A percentile compares a stretch with the other conserved stretches of the same genome.
These are phyloP conservation scores for Naganishia vaughanmartiniae DNA, from an alignment of 768 basidiomycete species.

Conservation along the genomic window DNA sequence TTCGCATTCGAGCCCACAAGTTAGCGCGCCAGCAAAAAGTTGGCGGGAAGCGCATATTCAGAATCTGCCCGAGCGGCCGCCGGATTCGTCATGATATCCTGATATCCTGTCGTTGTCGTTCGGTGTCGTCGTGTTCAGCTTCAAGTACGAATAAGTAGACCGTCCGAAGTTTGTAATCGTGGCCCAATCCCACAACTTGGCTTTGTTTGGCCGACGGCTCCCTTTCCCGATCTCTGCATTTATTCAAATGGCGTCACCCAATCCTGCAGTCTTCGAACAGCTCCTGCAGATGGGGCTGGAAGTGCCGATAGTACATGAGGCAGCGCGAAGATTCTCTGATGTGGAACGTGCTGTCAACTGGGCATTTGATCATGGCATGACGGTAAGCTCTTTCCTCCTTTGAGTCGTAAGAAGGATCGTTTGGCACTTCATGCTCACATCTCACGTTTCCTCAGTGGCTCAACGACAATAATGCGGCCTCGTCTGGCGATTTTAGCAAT, in stretches of 20 bases:
- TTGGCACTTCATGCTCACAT: not conserved
- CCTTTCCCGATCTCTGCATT: not conserved
- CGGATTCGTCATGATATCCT: constrained; percentile 3
- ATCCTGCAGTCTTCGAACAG: constrained; percentile 3
- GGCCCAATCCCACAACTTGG: too few species aligned
- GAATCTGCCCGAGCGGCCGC: not conserved
- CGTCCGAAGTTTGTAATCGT: too few species aligned
- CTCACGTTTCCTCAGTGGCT: not conserved
- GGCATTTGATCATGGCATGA: constrained; percentile 20
- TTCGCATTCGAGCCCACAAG: not conserved
- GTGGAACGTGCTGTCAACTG: constrained; percentile 14
- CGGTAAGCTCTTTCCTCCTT: not conserved
- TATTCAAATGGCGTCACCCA: not conserved
- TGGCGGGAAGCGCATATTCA: not conserved
- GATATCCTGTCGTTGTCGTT: too few species aligned
- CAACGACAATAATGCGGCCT: constrained; percentile 15
- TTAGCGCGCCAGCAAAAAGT: not conserved
- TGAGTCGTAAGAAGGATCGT: not conserved
- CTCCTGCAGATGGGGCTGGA: constrained; percentile 16
- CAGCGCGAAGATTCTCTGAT: constrained; percentile 8
- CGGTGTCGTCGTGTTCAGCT: too few species aligned
- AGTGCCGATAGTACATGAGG: constrained; percentile 13
- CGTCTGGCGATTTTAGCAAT: not conserved
- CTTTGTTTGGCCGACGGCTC: not conserved
- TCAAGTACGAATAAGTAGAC: too few species aligned